A percentile compares a stretch with the other conserved stretches of the same genome.
Evolutionary conservation across 108 stramenopile species (phyloP).

Genomic region (Nitzschia inconspicua): DNA sequence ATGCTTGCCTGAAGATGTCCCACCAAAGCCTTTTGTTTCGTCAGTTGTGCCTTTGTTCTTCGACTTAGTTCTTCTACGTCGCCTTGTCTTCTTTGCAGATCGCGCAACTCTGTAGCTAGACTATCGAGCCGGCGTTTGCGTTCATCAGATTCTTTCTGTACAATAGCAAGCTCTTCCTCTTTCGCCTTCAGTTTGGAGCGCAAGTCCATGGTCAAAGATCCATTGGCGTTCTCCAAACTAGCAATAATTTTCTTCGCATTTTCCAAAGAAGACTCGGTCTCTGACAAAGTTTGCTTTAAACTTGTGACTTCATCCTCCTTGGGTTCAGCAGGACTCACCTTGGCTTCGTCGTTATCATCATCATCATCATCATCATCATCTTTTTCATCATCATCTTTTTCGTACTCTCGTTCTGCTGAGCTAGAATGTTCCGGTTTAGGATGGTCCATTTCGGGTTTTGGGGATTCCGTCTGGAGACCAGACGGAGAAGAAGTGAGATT

Average conservation of each 20-base stretch:
- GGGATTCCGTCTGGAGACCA: background rate
- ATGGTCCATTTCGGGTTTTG: background rate
- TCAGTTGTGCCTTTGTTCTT: constrained; percentile 10
- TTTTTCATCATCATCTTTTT: background rate
- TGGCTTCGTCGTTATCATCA: background rate
- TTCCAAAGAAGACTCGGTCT: constrained; percentile 41
- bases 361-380: constrained; percentile 2
- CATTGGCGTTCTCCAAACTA: constrained; percentile 54
- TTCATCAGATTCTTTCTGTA: constrained; percentile 28
- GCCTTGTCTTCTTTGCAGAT: constrained; percentile 33
- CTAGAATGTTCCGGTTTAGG: constrained; percentile 2
- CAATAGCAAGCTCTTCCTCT: constrained; percentile 31
- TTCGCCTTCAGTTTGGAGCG: constrained; percentile 49
- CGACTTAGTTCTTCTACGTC: constrained; percentile 13
- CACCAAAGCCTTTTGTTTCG: constrained; percentile 24
- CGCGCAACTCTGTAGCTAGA: constrained; percentile 47
- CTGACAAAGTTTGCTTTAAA: constrained; percentile 29
- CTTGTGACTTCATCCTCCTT: constrained; percentile 23
- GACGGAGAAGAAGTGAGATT: no score
- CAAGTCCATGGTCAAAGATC: constrained; percentile 36
- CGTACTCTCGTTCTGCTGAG: background rate
- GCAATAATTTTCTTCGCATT: constrained; percentile 63
- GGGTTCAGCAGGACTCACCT: constrained; percentile 5
- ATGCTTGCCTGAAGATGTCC: constrained; percentile 28
- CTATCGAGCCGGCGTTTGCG: constrained; percentile 35